A percentile compares a stretch with the other conserved stretches of the same genome.
phyloP scores from a whole-genome alignment of 192 early-diverging fungal species.

The Podila epigama region DNA sequence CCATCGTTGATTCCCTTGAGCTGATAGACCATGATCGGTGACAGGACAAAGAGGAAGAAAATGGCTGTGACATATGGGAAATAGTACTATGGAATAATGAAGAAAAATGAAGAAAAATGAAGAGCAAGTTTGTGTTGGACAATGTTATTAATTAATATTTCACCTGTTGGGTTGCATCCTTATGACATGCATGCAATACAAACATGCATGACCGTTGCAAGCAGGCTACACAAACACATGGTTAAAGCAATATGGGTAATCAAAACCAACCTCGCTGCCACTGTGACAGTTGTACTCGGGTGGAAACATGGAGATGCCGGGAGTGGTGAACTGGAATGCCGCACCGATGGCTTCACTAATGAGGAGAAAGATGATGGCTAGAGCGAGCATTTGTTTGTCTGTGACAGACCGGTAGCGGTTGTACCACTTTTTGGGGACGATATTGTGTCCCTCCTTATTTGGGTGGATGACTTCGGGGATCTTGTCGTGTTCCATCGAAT shows the following conservation, averaged over 20 bases:
- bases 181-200: too few relatives aligned
- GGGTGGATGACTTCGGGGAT: constrained; percentile 12
- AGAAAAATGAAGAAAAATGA: neutral
- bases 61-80: constrained; percentile 11
- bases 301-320: neutral
- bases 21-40: constrained; percentile 57
- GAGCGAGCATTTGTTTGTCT: constrained; percentile 23
- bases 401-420: constrained; percentile 30
- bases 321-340: neutral
- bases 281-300: constrained; percentile 8
- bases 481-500: neutral
- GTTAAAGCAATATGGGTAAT: neutral
- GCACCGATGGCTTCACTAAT: constrained; percentile 1
- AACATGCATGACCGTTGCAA: neutral
- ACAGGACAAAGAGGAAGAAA: constrained; percentile 54
- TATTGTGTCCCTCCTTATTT: constrained; percentile 8
- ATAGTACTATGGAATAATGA: constrained; percentile 9
- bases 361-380: constrained; percentile 8
- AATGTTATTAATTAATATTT: neutral
- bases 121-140: neutral
- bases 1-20: constrained; percentile 58
- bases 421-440: constrained; percentile 29
- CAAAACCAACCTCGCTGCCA: constrained; percentile 14
- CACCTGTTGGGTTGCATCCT: too few relatives aligned
- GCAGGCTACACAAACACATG: neutral